phyloP scores from a whole-genome alignment of 1,139 yeast genomes.

The Lodderomyces margitis region DNA sequence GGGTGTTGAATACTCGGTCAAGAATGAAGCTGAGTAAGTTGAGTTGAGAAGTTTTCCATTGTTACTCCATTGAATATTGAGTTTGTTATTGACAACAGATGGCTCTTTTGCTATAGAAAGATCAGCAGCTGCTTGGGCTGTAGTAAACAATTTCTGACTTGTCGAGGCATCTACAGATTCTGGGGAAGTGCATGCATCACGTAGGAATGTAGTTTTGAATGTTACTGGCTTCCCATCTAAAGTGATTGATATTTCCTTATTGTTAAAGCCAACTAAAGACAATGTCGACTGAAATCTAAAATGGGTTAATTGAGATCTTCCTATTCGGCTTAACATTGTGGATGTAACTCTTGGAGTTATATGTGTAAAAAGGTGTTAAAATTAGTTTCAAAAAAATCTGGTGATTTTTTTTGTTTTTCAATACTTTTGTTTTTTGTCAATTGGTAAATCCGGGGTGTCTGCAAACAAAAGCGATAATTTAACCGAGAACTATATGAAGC shows the following conservation, averaged over 20 bases:
- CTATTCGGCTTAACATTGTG: not conserved
- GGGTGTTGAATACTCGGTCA: conserved; percentile 42
- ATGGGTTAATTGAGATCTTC: conserved; percentile 1
- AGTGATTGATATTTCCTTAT: conserved; percentile 13
- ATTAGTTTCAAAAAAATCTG: not conserved
- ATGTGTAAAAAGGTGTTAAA: not conserved
- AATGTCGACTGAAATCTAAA: conserved; percentile 10
- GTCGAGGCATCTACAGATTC: conserved; percentile 55
- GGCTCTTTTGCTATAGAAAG: conserved; percentile 29
- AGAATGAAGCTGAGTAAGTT: conserved; percentile 45
- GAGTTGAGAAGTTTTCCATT: conserved; percentile 35
- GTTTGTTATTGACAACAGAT: conserved; percentile 25
- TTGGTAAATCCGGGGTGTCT: not conserved
- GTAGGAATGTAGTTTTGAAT: conserved; percentile 55
- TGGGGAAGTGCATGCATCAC: conserved; percentile 59
- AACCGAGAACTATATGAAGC: too few relatives aligned
- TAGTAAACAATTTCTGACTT: conserved; percentile 65
- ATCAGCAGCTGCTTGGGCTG: conserved; percentile 43
- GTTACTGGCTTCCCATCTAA: conserved; percentile 28
- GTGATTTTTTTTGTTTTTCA: conserved; percentile 1
- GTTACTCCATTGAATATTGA: conserved; percentile 57
- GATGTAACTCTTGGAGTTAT: not conserved
- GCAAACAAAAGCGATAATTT: not conserved
- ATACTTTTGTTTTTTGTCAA: not conserved
- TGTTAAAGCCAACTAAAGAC: conserved; percentile 8